Evolutionary conservation across 2,329 filamentous ascomycete species (phyloP).

Genomic region (Diaporthe citriasiana): DNA sequence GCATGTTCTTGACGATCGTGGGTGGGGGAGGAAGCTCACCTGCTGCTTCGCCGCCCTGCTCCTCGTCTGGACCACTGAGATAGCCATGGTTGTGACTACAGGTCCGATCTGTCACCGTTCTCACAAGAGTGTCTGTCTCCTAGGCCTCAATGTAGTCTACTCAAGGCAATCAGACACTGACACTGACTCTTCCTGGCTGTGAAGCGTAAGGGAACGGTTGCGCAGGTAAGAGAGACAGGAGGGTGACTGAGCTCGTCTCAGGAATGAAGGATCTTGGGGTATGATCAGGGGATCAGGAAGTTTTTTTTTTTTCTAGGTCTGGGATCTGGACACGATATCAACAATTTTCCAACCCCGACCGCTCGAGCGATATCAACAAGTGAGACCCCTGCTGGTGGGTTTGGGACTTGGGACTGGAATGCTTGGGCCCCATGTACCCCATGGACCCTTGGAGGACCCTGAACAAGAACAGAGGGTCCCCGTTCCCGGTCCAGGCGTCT

Average conservation of each 20-base stretch:
- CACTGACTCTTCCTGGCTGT: conserved; percentile 26
- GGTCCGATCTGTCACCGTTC: not conserved
- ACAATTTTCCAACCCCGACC: conserved; percentile 39
- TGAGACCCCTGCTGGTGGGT: conserved; percentile 39
- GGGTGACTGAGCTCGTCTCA: not conserved
- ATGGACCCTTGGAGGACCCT: conserved; percentile 30
- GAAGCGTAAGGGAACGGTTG: not conserved
- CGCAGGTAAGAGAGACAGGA: conserved; percentile 17
- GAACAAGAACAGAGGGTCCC: not conserved
- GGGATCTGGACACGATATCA: conserved; percentile 41
- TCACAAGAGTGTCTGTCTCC: not conserved
- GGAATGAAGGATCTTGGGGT: not conserved
- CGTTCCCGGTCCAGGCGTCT: conserved; percentile 18
- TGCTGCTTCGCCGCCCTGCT: conserved; percentile 39
- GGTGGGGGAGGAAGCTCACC: conserved; percentile 17
- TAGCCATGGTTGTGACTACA: conserved; percentile 35
- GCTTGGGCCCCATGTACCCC: conserved; percentile 24
- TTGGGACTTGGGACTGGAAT: conserved; percentile 31
- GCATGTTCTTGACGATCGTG: not conserved
- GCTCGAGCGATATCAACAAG: conserved; percentile 43
- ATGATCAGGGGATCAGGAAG: not conserved
- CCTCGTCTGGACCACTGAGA: conserved; percentile 40
- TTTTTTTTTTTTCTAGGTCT: conserved; percentile 15
- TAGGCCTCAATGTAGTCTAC: conserved; percentile 2
- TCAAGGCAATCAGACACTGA: conserved; percentile 4